Evolutionary conservation across 1,139 yeast species (phyloP).

Genomic region (Nakaseomyces glabratus): DNA sequence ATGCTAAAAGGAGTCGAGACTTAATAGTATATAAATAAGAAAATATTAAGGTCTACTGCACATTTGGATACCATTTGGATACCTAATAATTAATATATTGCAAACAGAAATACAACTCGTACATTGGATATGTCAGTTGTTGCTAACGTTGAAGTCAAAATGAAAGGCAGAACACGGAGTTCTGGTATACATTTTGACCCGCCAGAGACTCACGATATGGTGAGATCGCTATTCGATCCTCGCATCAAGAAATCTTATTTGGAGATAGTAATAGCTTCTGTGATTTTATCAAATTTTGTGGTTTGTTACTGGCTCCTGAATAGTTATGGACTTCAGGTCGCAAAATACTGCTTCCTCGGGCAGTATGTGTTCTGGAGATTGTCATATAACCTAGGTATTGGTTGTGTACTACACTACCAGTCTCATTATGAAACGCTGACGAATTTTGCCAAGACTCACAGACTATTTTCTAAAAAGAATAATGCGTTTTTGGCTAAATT

Average conservation of each 20-base stretch:
- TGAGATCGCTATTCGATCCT: conserved; percentile 73
- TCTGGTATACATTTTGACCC: conserved; percentile 43
- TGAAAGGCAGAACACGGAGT: conserved; percentile 24
- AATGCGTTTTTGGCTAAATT: conserved; percentile 37
- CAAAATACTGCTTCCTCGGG: conserved; percentile 30
- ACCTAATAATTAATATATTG: too few species aligned
- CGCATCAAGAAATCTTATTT: conserved; percentile 57
- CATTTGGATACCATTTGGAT: too few species aligned
- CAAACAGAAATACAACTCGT: too few species aligned
- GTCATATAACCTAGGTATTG: conserved; percentile 73
- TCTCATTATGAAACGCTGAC: conserved; percentile 53
- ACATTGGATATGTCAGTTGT: too few species aligned
- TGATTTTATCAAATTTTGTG: conserved; percentile 44
- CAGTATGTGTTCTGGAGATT: conserved; percentile 71
- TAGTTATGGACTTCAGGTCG: conserved; percentile 16
- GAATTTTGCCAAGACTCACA: conserved; percentile 41
- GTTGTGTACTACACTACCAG: conserved; percentile 58
- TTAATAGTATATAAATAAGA: too few species aligned
- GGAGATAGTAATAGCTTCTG: conserved; percentile 49
- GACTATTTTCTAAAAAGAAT: conserved; percentile 39
- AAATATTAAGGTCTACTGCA: too few species aligned
- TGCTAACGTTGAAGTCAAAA: conserved; percentile 4
- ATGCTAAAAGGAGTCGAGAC: too few species aligned
- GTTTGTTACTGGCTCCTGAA: conserved; percentile 38
- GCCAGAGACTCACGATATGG: conserved; percentile 83